These are phyloP conservation scores for Porphyrellus cyaneotinctus DNA, from an alignment of 768 basidiomycete species.

Conservation along the genomic window DNA sequence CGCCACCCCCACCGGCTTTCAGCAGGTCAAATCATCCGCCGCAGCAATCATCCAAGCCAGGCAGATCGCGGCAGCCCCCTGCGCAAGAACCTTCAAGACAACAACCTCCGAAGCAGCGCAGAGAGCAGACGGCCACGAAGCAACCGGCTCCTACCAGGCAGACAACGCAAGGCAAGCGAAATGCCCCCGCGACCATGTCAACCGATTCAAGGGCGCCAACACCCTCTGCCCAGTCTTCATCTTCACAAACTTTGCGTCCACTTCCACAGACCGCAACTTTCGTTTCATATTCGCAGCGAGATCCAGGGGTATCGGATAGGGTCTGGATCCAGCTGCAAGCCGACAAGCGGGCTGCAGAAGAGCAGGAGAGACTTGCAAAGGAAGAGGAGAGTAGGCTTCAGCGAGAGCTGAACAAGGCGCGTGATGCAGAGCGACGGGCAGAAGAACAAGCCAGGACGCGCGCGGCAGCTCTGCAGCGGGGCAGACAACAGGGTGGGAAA, in stretches of 20 bases:
- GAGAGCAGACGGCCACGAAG: neutral
- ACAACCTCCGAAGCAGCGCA: neutral
- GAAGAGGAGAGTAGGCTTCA: conserved; percentile 17
- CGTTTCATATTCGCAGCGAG: conserved; percentile 29
- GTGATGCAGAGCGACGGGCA: conserved; percentile 20
- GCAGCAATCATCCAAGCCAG: neutral
- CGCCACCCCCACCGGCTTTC: conserved; percentile 12
- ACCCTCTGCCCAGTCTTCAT: neutral
- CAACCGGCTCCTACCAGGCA: conserved; percentile 1
- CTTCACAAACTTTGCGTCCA: neutral
- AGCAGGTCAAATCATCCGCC: neutral
- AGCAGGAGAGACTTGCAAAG: conserved; percentile 14
- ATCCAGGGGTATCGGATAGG: conserved; percentile 49
- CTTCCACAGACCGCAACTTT: neutral
- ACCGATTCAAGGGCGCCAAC: neutral
- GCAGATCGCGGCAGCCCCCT: conserved; percentile 4
- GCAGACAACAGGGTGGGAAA: conserved; percentile 16
- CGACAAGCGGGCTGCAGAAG: conserved; percentile 27
- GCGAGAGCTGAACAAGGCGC: conserved; percentile 15
- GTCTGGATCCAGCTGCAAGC: conserved; percentile 50
- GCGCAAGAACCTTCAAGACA: conserved; percentile 12
- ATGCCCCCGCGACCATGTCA: neutral
- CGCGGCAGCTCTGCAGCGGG: conserved; percentile 18
- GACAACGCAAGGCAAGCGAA: neutral
- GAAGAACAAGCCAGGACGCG: conserved; percentile 21